Evolutionary conservation across 371 early-diverging fungal species (phyloP).

Genomic region (Choanephora cucurbitarum): DNA sequence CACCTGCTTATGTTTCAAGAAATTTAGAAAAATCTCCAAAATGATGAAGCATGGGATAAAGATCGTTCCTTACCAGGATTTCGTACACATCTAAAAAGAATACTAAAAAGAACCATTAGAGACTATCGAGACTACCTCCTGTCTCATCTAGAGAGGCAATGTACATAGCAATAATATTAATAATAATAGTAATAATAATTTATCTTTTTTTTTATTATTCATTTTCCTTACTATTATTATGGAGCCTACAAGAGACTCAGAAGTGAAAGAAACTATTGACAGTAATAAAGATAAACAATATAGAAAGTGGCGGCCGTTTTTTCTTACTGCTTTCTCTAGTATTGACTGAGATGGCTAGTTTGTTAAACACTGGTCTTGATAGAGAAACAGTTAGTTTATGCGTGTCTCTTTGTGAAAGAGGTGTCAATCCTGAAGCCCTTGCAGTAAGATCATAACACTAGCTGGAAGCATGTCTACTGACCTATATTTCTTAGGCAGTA

Average conservation of each 20-base stretch:
- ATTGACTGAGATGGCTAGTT: slow-evolving; percentile 24
- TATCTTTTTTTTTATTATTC: background rate
- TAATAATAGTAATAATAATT: too few relatives aligned
- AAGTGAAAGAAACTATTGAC: slow-evolving; percentile 27
- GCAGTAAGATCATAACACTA: too few relatives aligned
- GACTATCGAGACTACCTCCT: background rate
- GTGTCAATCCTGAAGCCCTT: slow-evolving; percentile 34
- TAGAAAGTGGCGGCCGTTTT: background rate
- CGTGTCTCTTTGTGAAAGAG: slow-evolving; percentile 30
- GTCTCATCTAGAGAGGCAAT: background rate
- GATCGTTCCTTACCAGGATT: background rate
- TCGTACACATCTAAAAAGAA: background rate
- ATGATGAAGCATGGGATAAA: background rate
- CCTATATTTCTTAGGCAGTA: slow-evolving; percentile 12
- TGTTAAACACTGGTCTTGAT: slow-evolving; percentile 30
- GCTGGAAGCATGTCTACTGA: background rate
- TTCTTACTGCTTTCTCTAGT: slow-evolving; percentile 2
- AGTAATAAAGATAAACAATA: slow-evolving; percentile 9
- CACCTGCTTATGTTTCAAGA: too few relatives aligned
- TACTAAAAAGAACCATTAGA: background rate
- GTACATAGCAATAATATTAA: too few relatives aligned
- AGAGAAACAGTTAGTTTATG: slow-evolving; percentile 25
- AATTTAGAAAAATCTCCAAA: background rate
- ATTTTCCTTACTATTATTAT: slow-evolving; percentile 1
- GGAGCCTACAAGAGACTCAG: slow-evolving; percentile 20